These are phyloP conservation scores for Chlorella sorokiniana DNA, from an alignment of 139 green algal species.

Conservation along the genomic window DNA sequence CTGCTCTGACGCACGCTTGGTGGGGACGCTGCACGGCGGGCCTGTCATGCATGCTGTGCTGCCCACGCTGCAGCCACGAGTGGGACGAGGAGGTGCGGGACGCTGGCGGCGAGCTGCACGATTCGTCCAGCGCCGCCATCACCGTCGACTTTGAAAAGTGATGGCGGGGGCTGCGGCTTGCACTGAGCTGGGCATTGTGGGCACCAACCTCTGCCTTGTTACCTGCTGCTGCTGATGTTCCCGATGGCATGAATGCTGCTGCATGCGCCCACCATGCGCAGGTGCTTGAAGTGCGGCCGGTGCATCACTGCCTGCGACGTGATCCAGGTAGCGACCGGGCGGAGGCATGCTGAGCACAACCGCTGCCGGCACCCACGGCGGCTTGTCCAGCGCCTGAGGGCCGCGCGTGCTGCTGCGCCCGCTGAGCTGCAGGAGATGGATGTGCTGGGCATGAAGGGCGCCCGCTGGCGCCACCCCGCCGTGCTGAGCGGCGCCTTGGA, in stretches of 20 bases:
- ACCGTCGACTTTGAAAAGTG: too few relatives aligned
- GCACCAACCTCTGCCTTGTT: too few relatives aligned
- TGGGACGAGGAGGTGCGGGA: conserved; percentile 25
- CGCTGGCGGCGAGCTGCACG: neutral
- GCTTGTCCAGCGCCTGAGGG: neutral
- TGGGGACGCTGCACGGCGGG: too few relatives aligned
- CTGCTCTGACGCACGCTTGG: too few relatives aligned
- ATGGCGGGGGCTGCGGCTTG: too few relatives aligned
- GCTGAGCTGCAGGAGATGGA: conserved; percentile 49
- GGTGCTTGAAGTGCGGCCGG: conserved; percentile 59
- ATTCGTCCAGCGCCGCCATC: conserved; percentile 32
- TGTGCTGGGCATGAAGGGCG: conserved; percentile 52
- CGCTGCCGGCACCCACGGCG: neutral
- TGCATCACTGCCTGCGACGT: conserved; percentile 48
- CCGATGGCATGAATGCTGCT: too few relatives aligned
- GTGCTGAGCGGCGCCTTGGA: conserved; percentile 27
- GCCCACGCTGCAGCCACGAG: conserved; percentile 21
- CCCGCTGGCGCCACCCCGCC: conserved; percentile 43
- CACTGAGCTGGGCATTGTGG: too few relatives aligned
- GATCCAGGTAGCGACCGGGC: conserved; percentile 11
- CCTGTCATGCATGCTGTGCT: too few relatives aligned
- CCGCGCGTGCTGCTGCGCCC: neutral
- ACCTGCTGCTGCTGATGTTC: neutral
- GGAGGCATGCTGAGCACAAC: neutral
- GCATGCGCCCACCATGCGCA: too few relatives aligned